Percentiles rank a stretch among this genome's conserved stretches.
These are phyloP conservation scores for Terana coerulea DNA, from an alignment of 768 basidiomycete species.

Conservation along the genomic window DNA sequence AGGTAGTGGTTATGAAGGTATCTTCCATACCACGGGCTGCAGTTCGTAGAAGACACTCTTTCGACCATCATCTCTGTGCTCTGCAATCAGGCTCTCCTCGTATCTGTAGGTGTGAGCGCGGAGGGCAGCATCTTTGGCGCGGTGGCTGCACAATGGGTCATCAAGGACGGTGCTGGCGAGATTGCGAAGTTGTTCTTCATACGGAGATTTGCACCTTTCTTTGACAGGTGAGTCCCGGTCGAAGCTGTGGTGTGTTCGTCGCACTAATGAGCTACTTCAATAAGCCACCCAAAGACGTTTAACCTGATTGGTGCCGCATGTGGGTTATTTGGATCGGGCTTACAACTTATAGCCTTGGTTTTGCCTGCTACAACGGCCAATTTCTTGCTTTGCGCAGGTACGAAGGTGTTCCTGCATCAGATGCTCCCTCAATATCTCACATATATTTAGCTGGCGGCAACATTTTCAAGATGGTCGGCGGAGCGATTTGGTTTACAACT, in stretches of 20 bases:
- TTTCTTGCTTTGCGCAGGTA: slow-evolving; percentile 24
- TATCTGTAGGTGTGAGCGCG: slow-evolving; percentile 26
- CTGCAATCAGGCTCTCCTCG: slow-evolving; percentile 27
- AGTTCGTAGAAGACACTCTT: slow-evolving; percentile 23
- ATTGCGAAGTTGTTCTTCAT: slow-evolving; percentile 29
- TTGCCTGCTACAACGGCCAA: slow-evolving; percentile 18
- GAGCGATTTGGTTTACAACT: slow-evolving; percentile 27
- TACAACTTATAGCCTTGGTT: slow-evolving; percentile 24
- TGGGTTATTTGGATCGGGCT: slow-evolving; percentile 21
- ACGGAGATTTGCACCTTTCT: slow-evolving; percentile 24
- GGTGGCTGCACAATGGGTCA: slow-evolving; percentile 29
- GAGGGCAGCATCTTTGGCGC: slow-evolving; percentile 28
- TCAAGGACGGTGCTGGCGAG: slow-evolving; percentile 29
- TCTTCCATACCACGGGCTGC: slow-evolving; percentile 22
- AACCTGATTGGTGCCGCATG: slow-evolving; percentile 20
- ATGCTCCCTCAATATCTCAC: background rate
- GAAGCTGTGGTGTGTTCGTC: background rate
- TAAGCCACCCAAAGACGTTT: slow-evolving; percentile 28
- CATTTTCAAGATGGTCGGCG: slow-evolving; percentile 26
- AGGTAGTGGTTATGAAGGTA: slow-evolving; percentile 12
- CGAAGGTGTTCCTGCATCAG: background rate
- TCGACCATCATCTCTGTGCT: slow-evolving; percentile 25
- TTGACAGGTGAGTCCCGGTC: slow-evolving; percentile 18
- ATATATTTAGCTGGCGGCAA: slow-evolving; percentile 21
- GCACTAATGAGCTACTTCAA: background rate